Evolutionary conservation across 805 yeast species (phyloP), one percentile per base, ranked within the genome.

Genomic region (Ogataea parapolymorpha): DNA sequence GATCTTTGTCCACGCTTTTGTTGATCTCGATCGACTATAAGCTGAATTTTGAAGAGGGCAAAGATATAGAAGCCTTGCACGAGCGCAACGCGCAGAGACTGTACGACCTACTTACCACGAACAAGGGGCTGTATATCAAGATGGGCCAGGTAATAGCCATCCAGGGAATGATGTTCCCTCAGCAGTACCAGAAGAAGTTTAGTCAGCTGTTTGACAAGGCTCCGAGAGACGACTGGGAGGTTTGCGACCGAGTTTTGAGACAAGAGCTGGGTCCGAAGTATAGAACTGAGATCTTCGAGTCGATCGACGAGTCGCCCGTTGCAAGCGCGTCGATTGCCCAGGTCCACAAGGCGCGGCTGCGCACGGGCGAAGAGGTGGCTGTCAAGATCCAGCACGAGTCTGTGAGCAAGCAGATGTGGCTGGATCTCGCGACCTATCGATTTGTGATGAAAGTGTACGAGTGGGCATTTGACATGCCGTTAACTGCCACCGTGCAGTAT

Each of bases 271-370:
- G 82, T 6, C 35, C 41, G 1, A 49, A 69, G 48, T 76, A 75
- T 56, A 58, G 56, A 30, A 50, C 61, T 9, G 51, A 53, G 14
- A 28, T 66, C 1, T 79, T 79, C 49, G 58, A 59, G 1, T 45
- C 47, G 6, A 65, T 85, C 27, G 82, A 80, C 25, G 75, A 72
- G 45, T 53, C 35, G 1, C 86, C 91, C 1, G 65, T 82, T 13
- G 93, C 91, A 2, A 78, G 86, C 57, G 95, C 91, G 0, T 78
- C 84, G 33, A 71, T 82, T 47, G 88, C 87, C 0, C 89, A 82
- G 53, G 87, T 82, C 5, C 87, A 82, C 49, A 65, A 62, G 35
- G 88, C 77, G 0, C 51, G 48, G 10, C 55, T 82, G 47, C 53
- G 52, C 18, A 58, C 53, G 23, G 82, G 81, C 4, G 69, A 70